These are phyloP conservation scores for Fragilaria crotonensis DNA, from an alignment of 108 stramenopile genomes.

Conservation along the genomic window DNA sequence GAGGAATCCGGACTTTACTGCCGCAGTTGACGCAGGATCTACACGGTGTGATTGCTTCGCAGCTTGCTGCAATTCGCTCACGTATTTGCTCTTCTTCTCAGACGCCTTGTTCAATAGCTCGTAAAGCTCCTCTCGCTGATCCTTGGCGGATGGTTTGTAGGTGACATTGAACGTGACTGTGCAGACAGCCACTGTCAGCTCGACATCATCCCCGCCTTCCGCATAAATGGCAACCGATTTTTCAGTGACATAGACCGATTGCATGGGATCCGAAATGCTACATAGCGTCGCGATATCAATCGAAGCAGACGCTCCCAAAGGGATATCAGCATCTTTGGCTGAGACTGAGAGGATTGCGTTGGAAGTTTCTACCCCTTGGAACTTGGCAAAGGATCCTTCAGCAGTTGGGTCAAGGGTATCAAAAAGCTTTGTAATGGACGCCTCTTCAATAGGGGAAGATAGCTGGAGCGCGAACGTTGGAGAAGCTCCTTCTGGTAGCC, in stretches of 20 bases:
- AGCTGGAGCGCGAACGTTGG: conserved; percentile 50
- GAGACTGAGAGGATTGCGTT: conserved; percentile 52
- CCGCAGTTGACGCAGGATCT: conserved; percentile 7
- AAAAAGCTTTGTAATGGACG: conserved; percentile 29
- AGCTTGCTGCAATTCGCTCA: conserved; percentile 54
- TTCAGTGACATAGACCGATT: conserved; percentile 33
- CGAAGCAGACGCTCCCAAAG: conserved; percentile 45
- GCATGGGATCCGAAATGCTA: conserved; percentile 22
- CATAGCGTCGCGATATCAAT: conserved; percentile 49
- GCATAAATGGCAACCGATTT: conserved; percentile 49
- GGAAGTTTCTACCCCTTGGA: conserved; percentile 56
- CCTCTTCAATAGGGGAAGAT: conserved; percentile 72
- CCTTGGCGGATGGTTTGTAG: conserved; percentile 66
- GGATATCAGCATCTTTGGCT: conserved; percentile 37
- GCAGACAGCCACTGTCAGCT: conserved; percentile 27
- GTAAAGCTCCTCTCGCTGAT: conserved; percentile 63
- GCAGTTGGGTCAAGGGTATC: conserved; percentile 31
- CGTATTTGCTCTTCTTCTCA: conserved; percentile 56
- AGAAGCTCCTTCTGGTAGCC: conserved; percentile 37
- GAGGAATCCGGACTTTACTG: conserved; percentile 74
- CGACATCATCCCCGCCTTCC: conserved; percentile 6
- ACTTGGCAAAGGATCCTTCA: conserved; percentile 21
- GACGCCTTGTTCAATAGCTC: conserved; percentile 66
- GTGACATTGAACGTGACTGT: conserved; percentile 48
- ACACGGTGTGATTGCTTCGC: conserved; percentile 37